Evolutionary conservation across 371 early-diverging fungal species (phyloP).

Genomic region (Capillidium rhysosporum): DNA sequence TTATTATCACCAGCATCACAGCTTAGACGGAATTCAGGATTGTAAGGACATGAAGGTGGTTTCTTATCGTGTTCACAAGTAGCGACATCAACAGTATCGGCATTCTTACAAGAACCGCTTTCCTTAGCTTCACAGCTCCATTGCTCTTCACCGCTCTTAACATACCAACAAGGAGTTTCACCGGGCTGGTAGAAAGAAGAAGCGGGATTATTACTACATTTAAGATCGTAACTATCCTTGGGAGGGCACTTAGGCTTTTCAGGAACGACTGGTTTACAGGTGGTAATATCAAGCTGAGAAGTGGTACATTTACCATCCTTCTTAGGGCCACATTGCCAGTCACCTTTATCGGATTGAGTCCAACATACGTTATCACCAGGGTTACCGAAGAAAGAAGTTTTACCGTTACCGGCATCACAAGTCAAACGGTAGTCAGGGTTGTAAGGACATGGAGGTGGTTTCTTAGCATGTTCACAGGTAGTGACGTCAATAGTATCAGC

Average conservation of each 20-base stretch:
- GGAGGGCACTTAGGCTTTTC: neutral
- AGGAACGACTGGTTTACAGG: neutral
- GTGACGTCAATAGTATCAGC: neutral
- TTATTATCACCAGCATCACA: neutral
- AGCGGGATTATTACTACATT: too few species aligned
- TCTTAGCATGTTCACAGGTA: neutral
- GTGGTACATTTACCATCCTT: neutral
- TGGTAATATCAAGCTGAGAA: neutral
- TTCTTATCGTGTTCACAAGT: neutral
- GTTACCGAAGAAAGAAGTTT: neutral
- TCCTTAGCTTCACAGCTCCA: neutral
- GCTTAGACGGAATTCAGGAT: neutral
- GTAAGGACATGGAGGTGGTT: neutral
- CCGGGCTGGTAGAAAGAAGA: too few species aligned
- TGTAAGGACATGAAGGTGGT: neutral
- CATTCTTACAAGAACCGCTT: neutral
- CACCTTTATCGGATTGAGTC: neutral
- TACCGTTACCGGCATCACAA: neutral
- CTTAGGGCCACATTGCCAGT: neutral
- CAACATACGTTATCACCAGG: neutral
- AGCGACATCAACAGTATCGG: neutral
- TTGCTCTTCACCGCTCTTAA: neutral
- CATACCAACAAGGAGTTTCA: too few species aligned
- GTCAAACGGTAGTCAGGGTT: neutral
- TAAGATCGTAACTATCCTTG: too few species aligned